Evolutionary conservation across 352 stramenopile genomes (phyloP).

Genomic region (Peronospora destructor): DNA sequence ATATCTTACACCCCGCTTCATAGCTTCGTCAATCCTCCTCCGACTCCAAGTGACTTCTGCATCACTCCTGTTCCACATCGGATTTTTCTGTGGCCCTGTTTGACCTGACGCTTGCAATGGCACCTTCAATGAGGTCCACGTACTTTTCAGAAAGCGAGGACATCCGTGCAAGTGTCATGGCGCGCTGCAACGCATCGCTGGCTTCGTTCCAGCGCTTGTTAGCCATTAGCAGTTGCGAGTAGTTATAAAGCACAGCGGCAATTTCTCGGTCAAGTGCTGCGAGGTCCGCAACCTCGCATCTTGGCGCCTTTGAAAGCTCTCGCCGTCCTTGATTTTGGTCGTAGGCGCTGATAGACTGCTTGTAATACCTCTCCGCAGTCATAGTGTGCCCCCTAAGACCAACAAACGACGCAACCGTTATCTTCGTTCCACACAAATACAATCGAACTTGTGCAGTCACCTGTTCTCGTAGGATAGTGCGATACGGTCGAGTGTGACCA

Average conservation of each 20-base stretch:
- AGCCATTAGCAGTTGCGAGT: constrained; percentile 26
- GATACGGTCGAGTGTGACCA: constrained; percentile 76
- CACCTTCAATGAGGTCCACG: constrained; percentile 19
- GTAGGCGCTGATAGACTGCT: constrained; percentile 26
- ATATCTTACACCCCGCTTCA: neutral
- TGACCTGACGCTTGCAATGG: constrained; percentile 14
- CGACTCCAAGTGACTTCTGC: constrained; percentile 7
- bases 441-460: constrained; percentile 6
- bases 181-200: constrained; percentile 16
- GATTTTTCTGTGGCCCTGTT: constrained; percentile 12
- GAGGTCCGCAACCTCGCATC: constrained; percentile 19
- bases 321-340: constrained; percentile 26
- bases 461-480: constrained; percentile 70
- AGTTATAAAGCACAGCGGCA: constrained; percentile 34
- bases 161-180: constrained; percentile 19
- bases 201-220: constrained; percentile 28
- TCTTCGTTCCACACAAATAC: neutral
- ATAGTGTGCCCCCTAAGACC: constrained; percentile 8
- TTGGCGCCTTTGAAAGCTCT: constrained; percentile 25
- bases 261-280: constrained; percentile 31
- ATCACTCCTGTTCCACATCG: constrained; percentile 9
- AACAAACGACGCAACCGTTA: neutral
- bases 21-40: neutral
- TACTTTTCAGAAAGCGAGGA: constrained; percentile 22
- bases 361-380: constrained; percentile 32